phyloP scores from a whole-genome alignment of 306 rosid genomes.

The Fragaria iinumae region DNA sequence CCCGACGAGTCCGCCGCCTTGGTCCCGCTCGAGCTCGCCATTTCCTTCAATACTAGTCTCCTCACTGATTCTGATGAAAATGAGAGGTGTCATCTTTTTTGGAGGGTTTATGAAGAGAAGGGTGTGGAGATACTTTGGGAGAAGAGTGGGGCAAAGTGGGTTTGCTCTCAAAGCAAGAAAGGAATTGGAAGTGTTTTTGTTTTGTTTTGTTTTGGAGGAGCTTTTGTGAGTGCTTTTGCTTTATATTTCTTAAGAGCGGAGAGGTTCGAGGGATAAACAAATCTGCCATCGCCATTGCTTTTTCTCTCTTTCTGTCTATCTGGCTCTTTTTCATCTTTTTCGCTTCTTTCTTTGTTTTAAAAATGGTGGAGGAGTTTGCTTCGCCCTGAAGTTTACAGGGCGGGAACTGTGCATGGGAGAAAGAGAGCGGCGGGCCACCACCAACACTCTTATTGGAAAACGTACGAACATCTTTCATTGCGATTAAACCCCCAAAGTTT shows the following conservation, averaged over 20 bases:
- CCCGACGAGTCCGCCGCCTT: constrained; percentile 44
- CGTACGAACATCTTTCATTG: neutral
- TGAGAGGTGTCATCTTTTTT: constrained; percentile 4
- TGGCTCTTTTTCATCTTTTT: constrained; percentile 9
- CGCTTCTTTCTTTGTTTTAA: neutral
- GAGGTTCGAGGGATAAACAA: constrained; percentile 13
- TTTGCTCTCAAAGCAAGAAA: constrained; percentile 63
- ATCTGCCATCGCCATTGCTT: constrained; percentile 2
- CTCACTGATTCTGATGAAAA: neutral
- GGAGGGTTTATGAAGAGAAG: constrained; percentile 20
- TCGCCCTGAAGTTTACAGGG: neutral
- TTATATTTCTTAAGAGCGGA: constrained; percentile 13
- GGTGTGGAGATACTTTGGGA: constrained; percentile 65
- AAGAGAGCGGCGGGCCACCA: neutral
- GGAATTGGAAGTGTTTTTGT: constrained; percentile 28
- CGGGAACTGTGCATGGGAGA: neutral
- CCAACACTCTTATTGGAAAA: neutral
- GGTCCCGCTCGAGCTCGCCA: constrained; percentile 91
- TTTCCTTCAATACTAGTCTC: constrained; percentile 18
- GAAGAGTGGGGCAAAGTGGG: constrained; percentile 50
- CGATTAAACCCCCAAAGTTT: neutral
- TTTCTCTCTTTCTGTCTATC: neutral
- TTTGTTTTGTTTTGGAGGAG: neutral
- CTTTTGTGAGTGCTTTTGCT: constrained; percentile 29
- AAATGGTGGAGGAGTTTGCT: constrained; percentile 4